Evolutionary conservation across 768 basidiomycete species (phyloP), one percentile per base, ranked within the genome.

Genomic region (Lentinula aciculospora): DNA sequence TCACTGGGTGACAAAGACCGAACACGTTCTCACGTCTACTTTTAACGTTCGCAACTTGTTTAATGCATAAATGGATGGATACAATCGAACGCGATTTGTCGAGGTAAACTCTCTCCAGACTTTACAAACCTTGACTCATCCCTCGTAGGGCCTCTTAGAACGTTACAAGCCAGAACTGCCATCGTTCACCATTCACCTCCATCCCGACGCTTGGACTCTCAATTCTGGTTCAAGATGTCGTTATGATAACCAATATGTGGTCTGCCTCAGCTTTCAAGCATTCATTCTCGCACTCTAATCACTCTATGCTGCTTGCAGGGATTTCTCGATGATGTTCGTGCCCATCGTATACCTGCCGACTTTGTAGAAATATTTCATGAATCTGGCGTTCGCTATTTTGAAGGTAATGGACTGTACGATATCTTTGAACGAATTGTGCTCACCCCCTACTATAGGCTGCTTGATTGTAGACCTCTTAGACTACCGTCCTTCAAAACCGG

Each of bases 381-480:
- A 21, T 82, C 84, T 3, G 78, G 77, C 57, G 79, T 91, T 3
- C 88, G 89, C 21, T 94, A 91, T 70, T 94, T 92, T 68, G 88
- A 93, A 68, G 92, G 91, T 90, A 59, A n/a, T 27, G 77, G 39
- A 32, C 28, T 49, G 21, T 46, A 23, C 50, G 27, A 23, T 25
- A 36, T 42, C 19, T 17, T 60, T 32, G 31, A 25, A 36, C 36
- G 12, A 44, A 53, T 17, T 56, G 53, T 28, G 47, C 25, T 45
- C 58, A 42, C 58, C 28, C 25, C 37, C 53, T 37, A 40, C 53
- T 53, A 4, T 53, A 94, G 92, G 92, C 36, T 91, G 89, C 64
- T 84, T 94, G 81, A 79, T 94, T 58, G 92, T 92, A 1, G 91
- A 94, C 67, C 77, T 93, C 25, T 74, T 88, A 34, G 90, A 94